Percentiles rank a stretch among this genome's conserved stretches.
Conservation (phyloP, 73 alveolate genomes). For the Tetrahymena malaccensis region DNA sequence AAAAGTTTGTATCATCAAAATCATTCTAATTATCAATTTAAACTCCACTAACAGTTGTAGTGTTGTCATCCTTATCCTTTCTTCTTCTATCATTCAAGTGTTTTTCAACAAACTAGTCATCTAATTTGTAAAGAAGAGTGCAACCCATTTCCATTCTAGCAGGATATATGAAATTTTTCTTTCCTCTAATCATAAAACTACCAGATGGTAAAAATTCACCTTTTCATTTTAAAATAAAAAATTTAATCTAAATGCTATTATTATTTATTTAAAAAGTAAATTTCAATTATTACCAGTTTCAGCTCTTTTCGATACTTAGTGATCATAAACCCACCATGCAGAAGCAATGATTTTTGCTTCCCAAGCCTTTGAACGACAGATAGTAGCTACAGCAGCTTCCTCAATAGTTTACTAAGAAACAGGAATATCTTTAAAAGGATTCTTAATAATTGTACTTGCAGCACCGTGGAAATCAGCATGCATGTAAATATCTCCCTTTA, state of each 20-base stretch:
- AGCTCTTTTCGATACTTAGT: conserved; percentile 78
- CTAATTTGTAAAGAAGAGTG: conserved; percentile 63
- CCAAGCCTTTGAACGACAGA: conserved; percentile 79
- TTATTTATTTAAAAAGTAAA: not conserved
- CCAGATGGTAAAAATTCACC: conserved; percentile 74
- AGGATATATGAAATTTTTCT: conserved; percentile 76
- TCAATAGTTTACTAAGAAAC: conserved; percentile 69
- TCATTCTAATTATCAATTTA: conserved; percentile 9
- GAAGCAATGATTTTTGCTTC: conserved; percentile 62
- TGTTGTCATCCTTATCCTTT: conserved; percentile 37
- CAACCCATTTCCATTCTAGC: conserved; percentile 77
- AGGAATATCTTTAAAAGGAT: conserved; percentile 47
- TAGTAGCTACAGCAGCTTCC: conserved; percentile 70
- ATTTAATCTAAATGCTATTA: not conserved
- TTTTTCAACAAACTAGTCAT: conserved; percentile 63
- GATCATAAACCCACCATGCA: conserved; percentile 86
- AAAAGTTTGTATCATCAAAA: not conserved
- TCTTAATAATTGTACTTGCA: conserved; percentile 70
- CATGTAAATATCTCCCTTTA: conserved; percentile 64
- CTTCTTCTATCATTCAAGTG: conserved; percentile 63
- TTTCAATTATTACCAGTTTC: conserved; percentile 46
- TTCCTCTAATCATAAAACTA: conserved; percentile 82
- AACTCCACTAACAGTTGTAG: not conserved
- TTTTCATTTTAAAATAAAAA: not conserved
- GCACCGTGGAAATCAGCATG: conserved; percentile 90